Conservation (phyloP, 73 alveolate species). For the Paramecium sexaurelia region DNA sequence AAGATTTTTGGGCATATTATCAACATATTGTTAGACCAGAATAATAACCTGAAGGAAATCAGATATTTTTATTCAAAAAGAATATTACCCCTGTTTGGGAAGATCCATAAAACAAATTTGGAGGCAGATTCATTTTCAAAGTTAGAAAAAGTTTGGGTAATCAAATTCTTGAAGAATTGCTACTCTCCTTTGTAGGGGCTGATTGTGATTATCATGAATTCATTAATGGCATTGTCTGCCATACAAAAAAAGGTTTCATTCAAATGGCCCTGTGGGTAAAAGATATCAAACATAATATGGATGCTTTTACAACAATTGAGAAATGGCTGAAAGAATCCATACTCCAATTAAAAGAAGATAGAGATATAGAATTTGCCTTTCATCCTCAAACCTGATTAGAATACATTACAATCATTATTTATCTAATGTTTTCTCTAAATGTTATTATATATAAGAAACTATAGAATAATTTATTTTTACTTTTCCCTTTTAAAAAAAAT, state of each 20-base stretch:
- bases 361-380: constrained; percentile 53
- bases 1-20: constrained; percentile 55
- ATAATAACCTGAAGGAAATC: constrained; percentile 17
- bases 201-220: constrained; percentile 17
- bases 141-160: constrained; percentile 26
- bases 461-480: not conserved
- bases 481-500: too few species aligned
- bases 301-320: not conserved
- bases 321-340: constrained; percentile 39
- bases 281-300: not conserved
- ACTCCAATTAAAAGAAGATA: constrained; percentile 20
- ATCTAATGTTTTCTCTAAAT: not conserved
- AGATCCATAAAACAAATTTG: constrained; percentile 8
- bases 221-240: constrained; percentile 13
- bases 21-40: constrained; percentile 51
- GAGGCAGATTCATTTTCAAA: constrained; percentile 44
- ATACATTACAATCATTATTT: not conserved
- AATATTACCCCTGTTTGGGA: constrained; percentile 42
- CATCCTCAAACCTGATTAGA: constrained; percentile 35
- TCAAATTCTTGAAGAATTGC: constrained; percentile 26
- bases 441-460: too few species aligned
- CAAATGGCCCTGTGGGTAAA: constrained; percentile 48
- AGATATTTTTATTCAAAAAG: constrained; percentile 26
- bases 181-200: not conserved
- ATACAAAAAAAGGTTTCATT: constrained; percentile 37